A percentile compares a stretch with the other conserved stretches of the same genome.
Evolutionary conservation across 768 basidiomycete species (phyloP).

Genomic region (Phaeolepiota aurea): DNA sequence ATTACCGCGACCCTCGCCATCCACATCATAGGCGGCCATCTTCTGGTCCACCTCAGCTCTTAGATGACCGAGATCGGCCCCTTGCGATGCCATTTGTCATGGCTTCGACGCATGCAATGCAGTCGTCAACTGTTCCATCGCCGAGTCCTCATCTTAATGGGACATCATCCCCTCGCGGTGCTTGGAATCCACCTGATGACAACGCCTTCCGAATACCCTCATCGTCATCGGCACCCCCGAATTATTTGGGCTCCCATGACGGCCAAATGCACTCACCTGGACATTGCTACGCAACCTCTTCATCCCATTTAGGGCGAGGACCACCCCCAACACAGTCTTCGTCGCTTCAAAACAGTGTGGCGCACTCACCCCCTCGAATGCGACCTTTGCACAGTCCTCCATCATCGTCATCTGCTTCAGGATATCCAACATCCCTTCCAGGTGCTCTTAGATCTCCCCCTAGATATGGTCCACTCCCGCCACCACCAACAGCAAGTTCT

Average conservation of each 20-base stretch:
- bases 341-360: constrained; percentile 18
- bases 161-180: constrained; percentile 23
- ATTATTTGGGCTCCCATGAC: constrained; percentile 22
- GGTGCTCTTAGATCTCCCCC: neutral
- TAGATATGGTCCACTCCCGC: neutral
- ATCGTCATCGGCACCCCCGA: constrained; percentile 17
- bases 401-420: neutral
- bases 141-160: constrained; percentile 12
- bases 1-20: constrained; percentile 12
- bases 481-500: neutral
- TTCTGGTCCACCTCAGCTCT: constrained; percentile 15
- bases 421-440: neutral
- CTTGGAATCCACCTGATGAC: constrained; percentile 19
- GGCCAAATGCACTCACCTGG: constrained; percentile 29
- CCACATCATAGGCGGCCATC: constrained; percentile 7
- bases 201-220: constrained; percentile 13
- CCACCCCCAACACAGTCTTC: constrained; percentile 14
- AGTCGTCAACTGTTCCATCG: constrained; percentile 7
- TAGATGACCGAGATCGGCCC: constrained; percentile 45
- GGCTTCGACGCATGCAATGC: constrained; percentile 34
- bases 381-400: neutral
- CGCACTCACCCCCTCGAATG: constrained; percentile 27
- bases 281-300: constrained; percentile 26
- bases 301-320: too few species aligned
- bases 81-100: constrained; percentile 47